Evolutionary conservation across 2,329 filamentous ascomycete genomes (phyloP).

Genomic region (Ceratocystis papillata): DNA sequence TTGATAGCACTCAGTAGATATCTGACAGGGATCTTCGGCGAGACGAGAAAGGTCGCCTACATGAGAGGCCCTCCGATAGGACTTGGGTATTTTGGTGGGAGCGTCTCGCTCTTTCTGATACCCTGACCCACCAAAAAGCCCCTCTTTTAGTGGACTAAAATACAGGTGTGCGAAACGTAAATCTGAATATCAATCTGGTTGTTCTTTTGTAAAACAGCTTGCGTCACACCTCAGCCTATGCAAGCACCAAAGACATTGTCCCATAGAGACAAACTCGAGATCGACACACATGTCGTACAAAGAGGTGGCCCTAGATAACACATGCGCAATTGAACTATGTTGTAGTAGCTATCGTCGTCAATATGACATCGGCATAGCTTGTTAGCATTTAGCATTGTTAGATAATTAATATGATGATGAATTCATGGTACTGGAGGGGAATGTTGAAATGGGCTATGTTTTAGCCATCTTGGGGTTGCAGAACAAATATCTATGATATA

Average conservation of each 20-base stretch:
- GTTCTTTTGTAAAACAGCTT: slow-evolving; percentile 10
- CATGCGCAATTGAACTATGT: not conserved
- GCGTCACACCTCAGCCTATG: not conserved
- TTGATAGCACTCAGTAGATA: too few relatives aligned
- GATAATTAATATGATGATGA: too few relatives aligned
- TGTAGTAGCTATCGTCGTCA: not conserved
- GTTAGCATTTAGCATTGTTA: too few relatives aligned
- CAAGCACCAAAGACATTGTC: not conserved
- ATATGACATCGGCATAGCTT: too few relatives aligned
- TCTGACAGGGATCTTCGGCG: not conserved
- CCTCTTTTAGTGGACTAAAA: slow-evolving; percentile 8
- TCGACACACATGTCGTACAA: slow-evolving; percentile 1
- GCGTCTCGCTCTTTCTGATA: not conserved
- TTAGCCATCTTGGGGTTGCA: too few relatives aligned
- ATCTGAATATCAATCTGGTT: not conserved
- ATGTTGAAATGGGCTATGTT: too few relatives aligned
- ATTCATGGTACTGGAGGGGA: too few relatives aligned
- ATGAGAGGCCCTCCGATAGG: not conserved
- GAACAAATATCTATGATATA: too few relatives aligned
- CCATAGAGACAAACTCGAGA: slow-evolving; percentile 2
- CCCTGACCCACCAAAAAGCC: not conserved
- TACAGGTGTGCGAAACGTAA: not conserved
- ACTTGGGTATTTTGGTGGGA: not conserved
- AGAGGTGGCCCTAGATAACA: not conserved
- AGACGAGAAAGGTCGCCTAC: not conserved